phyloP scores from a whole-genome alignment of 345 rosid genomes.

The Brassica carinata region DNA sequence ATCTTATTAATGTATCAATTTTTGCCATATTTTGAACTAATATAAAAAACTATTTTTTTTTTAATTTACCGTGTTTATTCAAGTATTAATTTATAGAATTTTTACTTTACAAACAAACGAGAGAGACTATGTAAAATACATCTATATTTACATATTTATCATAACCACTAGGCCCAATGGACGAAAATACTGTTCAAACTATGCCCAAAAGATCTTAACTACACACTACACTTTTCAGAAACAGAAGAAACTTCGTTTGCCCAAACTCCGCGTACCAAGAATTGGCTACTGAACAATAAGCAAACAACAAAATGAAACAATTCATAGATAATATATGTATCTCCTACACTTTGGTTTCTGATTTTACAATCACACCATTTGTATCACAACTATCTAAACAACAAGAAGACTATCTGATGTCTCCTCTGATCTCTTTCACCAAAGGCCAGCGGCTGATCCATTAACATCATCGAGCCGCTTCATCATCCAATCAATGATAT shows the following conservation, averaged over 20 bases:
- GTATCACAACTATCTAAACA: conserved; percentile 30
- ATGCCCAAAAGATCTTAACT: not conserved
- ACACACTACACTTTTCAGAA: not conserved
- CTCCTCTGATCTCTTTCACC: conserved; percentile 25
- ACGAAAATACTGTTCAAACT: not conserved
- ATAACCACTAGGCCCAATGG: not conserved
- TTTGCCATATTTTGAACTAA: too few relatives aligned
- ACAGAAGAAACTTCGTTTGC: not conserved
- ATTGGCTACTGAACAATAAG: not conserved
- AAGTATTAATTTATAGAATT: too few relatives aligned
- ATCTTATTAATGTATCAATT: too few relatives aligned
- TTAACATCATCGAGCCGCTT: conserved; percentile 50
- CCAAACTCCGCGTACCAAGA: not conserved
- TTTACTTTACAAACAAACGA: too few relatives aligned
- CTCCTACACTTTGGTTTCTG: conserved; percentile 3
- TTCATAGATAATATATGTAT: not conserved
- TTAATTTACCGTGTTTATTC: too few relatives aligned
- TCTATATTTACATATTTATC: too few relatives aligned
- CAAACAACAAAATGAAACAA: conserved; percentile 1
- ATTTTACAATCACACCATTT: conserved; percentile 31
- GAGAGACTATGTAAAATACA: too few relatives aligned
- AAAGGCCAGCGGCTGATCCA: conserved; percentile 26
- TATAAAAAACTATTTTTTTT: too few relatives aligned
- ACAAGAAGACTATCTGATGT: conserved; percentile 19
- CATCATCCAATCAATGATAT: conserved; percentile 89